Evolutionary conservation across 768 basidiomycete genomes (phyloP).

Genomic region (Suillus subaureus): DNA sequence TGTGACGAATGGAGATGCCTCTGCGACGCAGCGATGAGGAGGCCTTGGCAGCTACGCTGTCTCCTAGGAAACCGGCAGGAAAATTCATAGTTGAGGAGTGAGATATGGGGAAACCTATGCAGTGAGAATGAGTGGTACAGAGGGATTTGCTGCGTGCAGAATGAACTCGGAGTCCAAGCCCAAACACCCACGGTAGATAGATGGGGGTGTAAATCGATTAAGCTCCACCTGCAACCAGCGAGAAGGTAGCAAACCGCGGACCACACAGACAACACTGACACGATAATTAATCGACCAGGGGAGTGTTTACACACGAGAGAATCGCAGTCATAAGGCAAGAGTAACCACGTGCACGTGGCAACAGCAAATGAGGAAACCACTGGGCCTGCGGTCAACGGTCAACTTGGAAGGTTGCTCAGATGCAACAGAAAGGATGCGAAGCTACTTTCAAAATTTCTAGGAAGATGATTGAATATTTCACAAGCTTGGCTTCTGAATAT

Average conservation of each 20-base stretch:
- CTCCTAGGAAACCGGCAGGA: conserved; percentile 7
- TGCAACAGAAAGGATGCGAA: neutral
- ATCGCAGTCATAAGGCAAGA: neutral
- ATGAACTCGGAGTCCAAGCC: neutral
- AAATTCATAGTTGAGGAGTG: conserved; percentile 12
- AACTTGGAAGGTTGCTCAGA: neutral
- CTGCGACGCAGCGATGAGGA: conserved; percentile 15
- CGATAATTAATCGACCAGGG: neutral
- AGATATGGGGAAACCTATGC: neutral
- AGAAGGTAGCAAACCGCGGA: neutral
- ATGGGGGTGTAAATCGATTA: neutral
- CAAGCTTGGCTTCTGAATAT: neutral
- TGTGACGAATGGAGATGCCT: conserved; percentile 25
- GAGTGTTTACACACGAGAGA: neutral
- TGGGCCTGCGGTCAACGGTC: neutral
- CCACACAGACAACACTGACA: neutral
- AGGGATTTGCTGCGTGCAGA: neutral
- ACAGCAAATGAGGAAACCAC: conserved; percentile 2
- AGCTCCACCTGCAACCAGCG: neutral
- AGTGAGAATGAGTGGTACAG: neutral
- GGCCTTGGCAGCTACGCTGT: conserved; percentile 3
- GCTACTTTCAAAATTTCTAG: neutral
- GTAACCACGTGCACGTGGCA: conserved; percentile 1
- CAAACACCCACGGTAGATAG: neutral
- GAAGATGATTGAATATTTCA: neutral